Base-by-base conservation (phyloP, 257 asterid genomes). In the Primulina huaijiensis region DNA sequence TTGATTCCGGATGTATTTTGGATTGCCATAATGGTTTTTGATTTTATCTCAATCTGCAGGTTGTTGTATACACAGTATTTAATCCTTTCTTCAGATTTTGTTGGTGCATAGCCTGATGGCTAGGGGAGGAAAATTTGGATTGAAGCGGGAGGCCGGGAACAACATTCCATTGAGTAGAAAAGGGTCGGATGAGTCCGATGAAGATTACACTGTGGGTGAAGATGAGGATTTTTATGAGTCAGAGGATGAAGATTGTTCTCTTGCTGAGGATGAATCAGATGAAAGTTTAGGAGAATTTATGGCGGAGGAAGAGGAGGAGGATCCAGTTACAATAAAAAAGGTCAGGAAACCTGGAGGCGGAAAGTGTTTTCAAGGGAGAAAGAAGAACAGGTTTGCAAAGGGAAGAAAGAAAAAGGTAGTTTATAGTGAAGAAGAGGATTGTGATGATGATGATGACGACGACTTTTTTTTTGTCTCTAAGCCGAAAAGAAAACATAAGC, bases 261-360 rank as follows among this genome's bases (percentile, higher is more conserved):
- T 92, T 56, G 89, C 86, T 23, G 96, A 76, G 67, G 97, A 88
- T 80, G 96, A 85, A 69, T 78, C 91, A 17, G 96, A 84, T 46
- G 96, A 78, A 68, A 86, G 86, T 66, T 72, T 86, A 19, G 84
- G 80, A 23, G 84, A 78, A 74, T 72, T 72, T 66, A 81, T 79
- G 50, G 88, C 78, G 2, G 83, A 77, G 21, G 78, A 73, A 8
- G 81, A 75, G 37, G 74, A 74, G 0, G 82, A 81, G 0, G 82
- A 81, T 21, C 76, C 80, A 81, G 78, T 72, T 2, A 75, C 69
- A 46, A 81, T 78, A 82, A 87, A 78, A 86, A 84, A 78, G 70
- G 64, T 46, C 60, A 66, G 59, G 61, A 75, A 69, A 69, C 72
- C 83, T 40, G 80, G 72, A 64, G 82, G 68, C 29, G 67, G 63